Evolutionary conservation across 805 yeast species (phyloP).

Genomic region (Lipomyces anomalus): DNA sequence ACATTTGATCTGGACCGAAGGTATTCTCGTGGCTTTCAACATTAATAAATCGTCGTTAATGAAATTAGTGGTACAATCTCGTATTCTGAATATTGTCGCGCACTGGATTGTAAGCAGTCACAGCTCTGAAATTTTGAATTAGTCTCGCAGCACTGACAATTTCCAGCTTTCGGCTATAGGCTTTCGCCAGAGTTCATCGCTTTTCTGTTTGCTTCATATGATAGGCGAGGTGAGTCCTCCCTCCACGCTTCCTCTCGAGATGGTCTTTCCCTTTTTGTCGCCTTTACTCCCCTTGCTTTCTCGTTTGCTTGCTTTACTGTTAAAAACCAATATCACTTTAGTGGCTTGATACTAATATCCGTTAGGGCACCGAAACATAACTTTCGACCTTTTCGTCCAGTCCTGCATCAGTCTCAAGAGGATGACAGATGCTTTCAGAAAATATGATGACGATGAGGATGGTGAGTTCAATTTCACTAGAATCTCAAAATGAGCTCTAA

Average conservation of each 20-base stretch:
- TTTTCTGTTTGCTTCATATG: constrained; percentile 49
- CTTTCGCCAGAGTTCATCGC: constrained; percentile 52
- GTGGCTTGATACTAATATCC: constrained; percentile 32
- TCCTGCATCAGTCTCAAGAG: constrained; percentile 69
- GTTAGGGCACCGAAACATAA: constrained; percentile 39
- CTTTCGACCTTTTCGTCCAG: constrained; percentile 79
- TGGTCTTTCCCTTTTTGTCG: too few relatives aligned
- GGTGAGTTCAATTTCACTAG: constrained; percentile 41
- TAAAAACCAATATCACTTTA: background rate
- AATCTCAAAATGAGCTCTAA: background rate
- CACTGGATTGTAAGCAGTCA: constrained; percentile 38
- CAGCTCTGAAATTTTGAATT: background rate
- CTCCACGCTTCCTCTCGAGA: too few relatives aligned
- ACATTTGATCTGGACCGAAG: constrained; percentile 56
- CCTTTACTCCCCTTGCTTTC: too few relatives aligned
- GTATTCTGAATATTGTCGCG: constrained; percentile 58
- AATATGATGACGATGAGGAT: constrained; percentile 65
- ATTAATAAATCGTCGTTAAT: too few relatives aligned
- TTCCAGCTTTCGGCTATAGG: constrained; percentile 55
- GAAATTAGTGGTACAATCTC: constrained; percentile 55
- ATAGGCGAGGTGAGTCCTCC: too few relatives aligned
- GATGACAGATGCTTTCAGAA: constrained; percentile 71
- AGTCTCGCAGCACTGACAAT: background rate
- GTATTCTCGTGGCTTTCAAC: too few relatives aligned
- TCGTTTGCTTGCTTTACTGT: too few relatives aligned